These are phyloP conservation scores for Mycena amicta DNA, from an alignment of 768 basidiomycete species.

Conservation along the genomic window DNA sequence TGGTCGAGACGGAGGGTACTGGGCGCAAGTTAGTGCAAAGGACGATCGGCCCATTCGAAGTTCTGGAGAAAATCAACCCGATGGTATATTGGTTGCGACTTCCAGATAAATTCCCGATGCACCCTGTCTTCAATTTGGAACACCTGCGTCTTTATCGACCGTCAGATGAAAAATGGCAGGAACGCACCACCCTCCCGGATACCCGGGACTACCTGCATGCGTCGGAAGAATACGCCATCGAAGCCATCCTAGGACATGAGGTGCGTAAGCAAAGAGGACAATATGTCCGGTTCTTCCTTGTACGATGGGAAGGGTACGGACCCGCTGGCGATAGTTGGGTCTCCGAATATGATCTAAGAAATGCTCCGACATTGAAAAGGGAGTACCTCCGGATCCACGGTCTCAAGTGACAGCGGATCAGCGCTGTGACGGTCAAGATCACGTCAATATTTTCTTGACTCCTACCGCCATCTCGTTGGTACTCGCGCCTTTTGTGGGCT, in stretches of 20 bases:
- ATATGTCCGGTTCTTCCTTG: background rate
- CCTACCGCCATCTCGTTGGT: background rate
- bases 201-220: background rate
- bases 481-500: background rate
- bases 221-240: background rate
- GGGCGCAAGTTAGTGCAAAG: conserved; percentile 16
- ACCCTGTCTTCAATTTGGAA: no score
- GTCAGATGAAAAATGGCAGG: background rate
- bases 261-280: background rate
- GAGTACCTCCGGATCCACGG: background rate
- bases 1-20: conserved; percentile 9
- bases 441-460: background rate
- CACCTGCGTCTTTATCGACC: conserved; percentile 6
- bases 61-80: conserved; percentile 17
- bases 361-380: background rate
- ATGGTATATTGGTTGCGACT: conserved; percentile 7
- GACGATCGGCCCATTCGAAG: conserved; percentile 17
- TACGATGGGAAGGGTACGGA: background rate
- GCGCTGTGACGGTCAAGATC: background rate
- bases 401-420: background rate
- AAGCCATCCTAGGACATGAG: no score
- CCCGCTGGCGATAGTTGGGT: background rate
- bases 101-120: conserved; percentile 10
- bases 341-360: background rate
- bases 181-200: background rate